phyloP scores from a whole-genome alignment of 2,329 filamentous ascomycete species.

The Parastagonospora nodorum region DNA sequence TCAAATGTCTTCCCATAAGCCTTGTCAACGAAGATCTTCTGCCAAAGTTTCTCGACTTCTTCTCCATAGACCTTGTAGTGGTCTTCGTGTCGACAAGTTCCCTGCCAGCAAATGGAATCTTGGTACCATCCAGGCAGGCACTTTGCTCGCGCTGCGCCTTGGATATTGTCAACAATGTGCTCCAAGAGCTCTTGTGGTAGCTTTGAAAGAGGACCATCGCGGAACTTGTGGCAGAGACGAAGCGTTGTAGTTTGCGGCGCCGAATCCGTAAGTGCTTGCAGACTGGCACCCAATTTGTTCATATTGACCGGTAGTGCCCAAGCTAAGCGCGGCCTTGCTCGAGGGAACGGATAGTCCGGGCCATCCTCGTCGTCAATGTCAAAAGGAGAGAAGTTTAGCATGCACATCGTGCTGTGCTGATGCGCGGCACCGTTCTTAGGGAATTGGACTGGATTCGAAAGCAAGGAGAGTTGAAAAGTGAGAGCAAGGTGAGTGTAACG shows the following conservation, averaged over 20 bases:
- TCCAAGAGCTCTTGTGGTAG: constrained; percentile 14
- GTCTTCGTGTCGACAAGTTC: background rate
- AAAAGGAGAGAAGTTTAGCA: too few species aligned
- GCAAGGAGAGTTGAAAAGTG: background rate
- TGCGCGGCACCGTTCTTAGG: too few species aligned
- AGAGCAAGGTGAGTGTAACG: background rate
- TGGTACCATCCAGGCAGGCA: background rate
- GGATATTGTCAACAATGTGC: constrained; percentile 3
- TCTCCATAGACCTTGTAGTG: too few species aligned
- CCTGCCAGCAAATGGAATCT: constrained; percentile 4
- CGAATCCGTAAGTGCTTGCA: constrained; percentile 4
- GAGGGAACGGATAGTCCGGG: background rate
- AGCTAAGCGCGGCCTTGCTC: background rate
- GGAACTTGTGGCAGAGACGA: constrained; percentile 12
- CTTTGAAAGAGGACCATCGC: background rate
- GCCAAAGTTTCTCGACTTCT: too few species aligned
- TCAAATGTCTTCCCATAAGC: too few species aligned
- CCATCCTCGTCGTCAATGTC: too few species aligned
- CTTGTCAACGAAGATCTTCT: too few species aligned
- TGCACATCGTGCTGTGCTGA: constrained; percentile 1
- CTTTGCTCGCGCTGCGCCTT: background rate
- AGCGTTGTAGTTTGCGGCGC: background rate
- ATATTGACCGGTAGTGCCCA: constrained; percentile 10
- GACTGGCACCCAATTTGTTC: constrained; percentile 8
- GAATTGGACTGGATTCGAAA: too few species aligned